Evolutionary conservation across 495 filamentous ascomycete species (phyloP).

Genomic region (Penicillium lividum): DNA sequence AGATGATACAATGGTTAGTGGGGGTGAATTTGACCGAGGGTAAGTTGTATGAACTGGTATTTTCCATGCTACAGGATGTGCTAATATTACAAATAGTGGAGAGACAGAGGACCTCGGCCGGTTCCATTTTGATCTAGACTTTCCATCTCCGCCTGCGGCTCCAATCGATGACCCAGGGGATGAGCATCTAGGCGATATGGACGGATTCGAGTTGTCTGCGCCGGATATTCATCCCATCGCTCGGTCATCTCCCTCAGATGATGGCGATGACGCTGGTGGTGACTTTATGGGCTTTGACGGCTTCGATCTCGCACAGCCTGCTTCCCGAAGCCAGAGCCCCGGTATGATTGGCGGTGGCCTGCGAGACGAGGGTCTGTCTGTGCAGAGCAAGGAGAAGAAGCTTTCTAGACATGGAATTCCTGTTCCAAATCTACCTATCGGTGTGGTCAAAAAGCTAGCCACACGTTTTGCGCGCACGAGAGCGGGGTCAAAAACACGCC

Average conservation of each 20-base stretch:
- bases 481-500: slow-evolving; percentile 60
- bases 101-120: slow-evolving; percentile 50
- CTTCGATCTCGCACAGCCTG: slow-evolving; percentile 30
- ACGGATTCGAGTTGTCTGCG: slow-evolving; percentile 40
- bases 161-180: slow-evolving; percentile 33
- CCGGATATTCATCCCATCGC: slow-evolving; percentile 35
- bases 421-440: slow-evolving; percentile 70
- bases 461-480: slow-evolving; percentile 65
- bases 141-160: slow-evolving; percentile 38
- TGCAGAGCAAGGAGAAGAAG: slow-evolving; percentile 49
- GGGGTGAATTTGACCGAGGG: slow-evolving; percentile 46
- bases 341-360: slow-evolving; percentile 45
- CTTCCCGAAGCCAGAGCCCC: slow-evolving; percentile 40
- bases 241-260: slow-evolving; percentile 22
- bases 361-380: slow-evolving; percentile 35
- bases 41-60: slow-evolving; percentile 24
- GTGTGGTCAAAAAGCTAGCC: slow-evolving; percentile 73
- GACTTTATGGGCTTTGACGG: slow-evolving; percentile 23
- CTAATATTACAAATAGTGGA: slow-evolving; percentile 42
- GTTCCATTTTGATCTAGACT: slow-evolving; percentile 47
- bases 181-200: slow-evolving; percentile 37
- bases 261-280: slow-evolving; percentile 29
- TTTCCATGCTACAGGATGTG: slow-evolving; percentile 15
- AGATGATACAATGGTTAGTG: slow-evolving; percentile 35
- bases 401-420: slow-evolving; percentile 73